Conservation (phyloP, 768 basidiomycete genomes). For the Kwoniella botswanensis region DNA sequence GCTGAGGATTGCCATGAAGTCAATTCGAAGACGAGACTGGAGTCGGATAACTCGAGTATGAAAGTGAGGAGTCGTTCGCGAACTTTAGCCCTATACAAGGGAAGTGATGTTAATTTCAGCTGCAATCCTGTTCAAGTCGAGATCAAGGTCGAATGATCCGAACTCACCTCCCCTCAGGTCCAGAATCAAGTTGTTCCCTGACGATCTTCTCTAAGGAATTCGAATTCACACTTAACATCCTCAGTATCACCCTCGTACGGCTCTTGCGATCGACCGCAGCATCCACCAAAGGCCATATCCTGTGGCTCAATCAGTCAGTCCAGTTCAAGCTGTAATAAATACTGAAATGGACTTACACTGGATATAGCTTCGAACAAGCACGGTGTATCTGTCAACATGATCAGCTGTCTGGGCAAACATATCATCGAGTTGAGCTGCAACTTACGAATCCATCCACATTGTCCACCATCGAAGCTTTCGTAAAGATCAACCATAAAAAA, state of each 20-base stretch:
- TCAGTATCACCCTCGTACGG: slow-evolving; percentile 30
- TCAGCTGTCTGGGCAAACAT: background rate
- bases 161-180: slow-evolving; percentile 15
- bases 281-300: slow-evolving; percentile 40
- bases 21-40: slow-evolving; percentile 19
- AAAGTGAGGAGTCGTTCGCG: slow-evolving; percentile 33
- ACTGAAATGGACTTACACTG: slow-evolving; percentile 22
- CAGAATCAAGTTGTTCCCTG: slow-evolving; percentile 15
- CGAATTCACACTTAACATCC: slow-evolving; percentile 30
- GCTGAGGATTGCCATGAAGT: slow-evolving; percentile 26
- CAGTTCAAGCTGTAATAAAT: background rate
- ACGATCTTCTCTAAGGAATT: slow-evolving; percentile 31
- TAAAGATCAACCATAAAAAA: slow-evolving; percentile 45
- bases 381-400: slow-evolving; percentile 18
- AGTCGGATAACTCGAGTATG: slow-evolving; percentile 37
- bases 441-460: slow-evolving; percentile 44
- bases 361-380: slow-evolving; percentile 17
- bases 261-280: slow-evolving; percentile 17
- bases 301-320: slow-evolving; percentile 12
- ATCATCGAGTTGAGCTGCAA: background rate
- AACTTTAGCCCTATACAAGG: slow-evolving; percentile 8
- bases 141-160: background rate
- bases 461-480: slow-evolving; percentile 21
- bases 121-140: no score
- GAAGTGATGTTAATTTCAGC: background rate